phyloP scores from a whole-genome alignment of 129 eudicot genomes.

The Mikania micrantha region DNA sequence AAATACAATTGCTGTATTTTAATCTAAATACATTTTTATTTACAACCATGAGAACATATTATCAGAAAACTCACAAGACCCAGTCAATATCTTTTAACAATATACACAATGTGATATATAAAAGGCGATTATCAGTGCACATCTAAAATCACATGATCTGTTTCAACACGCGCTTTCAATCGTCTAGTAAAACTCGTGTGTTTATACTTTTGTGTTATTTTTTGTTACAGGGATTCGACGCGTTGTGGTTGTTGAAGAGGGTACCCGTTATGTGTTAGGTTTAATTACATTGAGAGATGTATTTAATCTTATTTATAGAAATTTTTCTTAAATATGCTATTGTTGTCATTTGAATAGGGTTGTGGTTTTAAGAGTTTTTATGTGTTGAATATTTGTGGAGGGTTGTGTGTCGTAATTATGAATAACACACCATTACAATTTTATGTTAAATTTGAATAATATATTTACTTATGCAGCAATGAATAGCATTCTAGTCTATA shows the following conservation, averaged over 20 bases:
- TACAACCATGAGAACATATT: too few relatives aligned
- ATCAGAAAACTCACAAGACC: too few relatives aligned
- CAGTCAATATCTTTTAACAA: too few relatives aligned
- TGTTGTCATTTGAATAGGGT: conserved; percentile 8
- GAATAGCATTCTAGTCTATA: too few relatives aligned
- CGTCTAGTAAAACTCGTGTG: neutral
- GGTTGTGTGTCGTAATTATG: neutral
- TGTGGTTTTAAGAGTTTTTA: neutral
- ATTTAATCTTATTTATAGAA: conserved; percentile 36
- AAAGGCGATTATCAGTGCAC: neutral
- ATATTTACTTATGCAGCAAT: neutral
- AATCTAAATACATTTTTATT: too few relatives aligned
- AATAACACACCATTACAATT: neutral
- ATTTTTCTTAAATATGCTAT: conserved; percentile 18
- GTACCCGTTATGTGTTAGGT: conserved; percentile 49
- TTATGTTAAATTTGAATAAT: neutral
- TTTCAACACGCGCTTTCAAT: neutral
- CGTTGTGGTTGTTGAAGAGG: conserved; percentile 42
- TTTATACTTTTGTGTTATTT: neutral
- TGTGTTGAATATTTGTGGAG: neutral
- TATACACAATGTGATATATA: neutral
- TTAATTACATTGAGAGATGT: conserved; percentile 60
- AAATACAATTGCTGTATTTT: neutral
- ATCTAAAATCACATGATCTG: neutral
- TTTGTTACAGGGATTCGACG: conserved; percentile 50